A percentile compares a stretch with the other conserved stretches of the same genome.
Evolutionary conservation across 148 eudicot species (phyloP).

Genomic region (Fallopia convolvulus): DNA sequence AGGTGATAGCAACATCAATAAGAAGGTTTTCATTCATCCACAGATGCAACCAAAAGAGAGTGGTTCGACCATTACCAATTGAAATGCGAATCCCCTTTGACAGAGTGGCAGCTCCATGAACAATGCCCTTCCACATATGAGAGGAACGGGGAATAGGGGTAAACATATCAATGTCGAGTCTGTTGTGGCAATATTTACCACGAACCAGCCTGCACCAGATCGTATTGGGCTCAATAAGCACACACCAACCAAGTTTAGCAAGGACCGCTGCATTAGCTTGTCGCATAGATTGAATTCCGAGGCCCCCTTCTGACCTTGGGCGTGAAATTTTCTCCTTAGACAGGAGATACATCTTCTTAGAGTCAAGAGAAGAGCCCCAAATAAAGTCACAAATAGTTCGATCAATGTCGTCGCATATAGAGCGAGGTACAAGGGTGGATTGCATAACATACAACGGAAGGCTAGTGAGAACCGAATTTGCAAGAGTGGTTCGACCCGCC

Average conservation of each 20-base stretch:
- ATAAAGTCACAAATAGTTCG: too few relatives aligned
- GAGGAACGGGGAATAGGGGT: not conserved
- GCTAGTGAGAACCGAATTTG: not conserved
- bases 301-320: not conserved
- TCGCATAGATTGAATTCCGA: not conserved
- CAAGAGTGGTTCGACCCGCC: not conserved
- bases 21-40: not conserved
- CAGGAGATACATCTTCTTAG: too few relatives aligned
- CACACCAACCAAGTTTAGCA: not conserved
- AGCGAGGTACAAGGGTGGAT: not conserved
- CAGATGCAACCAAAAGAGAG: not conserved
- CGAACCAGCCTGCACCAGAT: not conserved
- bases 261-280: not conserved
- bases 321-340: too few relatives aligned
- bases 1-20: too few relatives aligned
- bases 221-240: not conserved
- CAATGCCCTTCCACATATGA: not conserved
- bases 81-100: not conserved
- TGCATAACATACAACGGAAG: not conserved
- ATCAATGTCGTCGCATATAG: not conserved
- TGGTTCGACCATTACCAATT: not conserved
- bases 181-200: not conserved
- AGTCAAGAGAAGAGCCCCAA: not conserved
- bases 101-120: not conserved
- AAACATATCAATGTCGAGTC: not conserved